Percentiles rank a stretch among this genome's conserved stretches.
Conservation (phyloP, 352 stramenopile species). For the Aphanomyces astaci region DNA sequence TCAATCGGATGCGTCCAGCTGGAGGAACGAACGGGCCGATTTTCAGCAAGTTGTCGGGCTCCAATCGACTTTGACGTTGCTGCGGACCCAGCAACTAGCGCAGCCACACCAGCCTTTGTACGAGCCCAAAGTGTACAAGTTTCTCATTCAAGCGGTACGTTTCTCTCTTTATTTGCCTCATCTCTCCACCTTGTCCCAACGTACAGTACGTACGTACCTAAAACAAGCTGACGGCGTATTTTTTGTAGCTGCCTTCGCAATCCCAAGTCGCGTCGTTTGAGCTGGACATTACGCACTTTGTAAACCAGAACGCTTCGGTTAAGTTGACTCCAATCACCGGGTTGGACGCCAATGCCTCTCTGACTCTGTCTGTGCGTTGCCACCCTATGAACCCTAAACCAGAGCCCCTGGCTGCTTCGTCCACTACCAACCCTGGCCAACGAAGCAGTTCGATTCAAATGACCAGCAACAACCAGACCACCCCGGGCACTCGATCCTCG, state of each 20-base stretch:
- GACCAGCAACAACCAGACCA: background rate
- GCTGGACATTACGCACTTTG: conserved; percentile 14
- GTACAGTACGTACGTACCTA: too few species aligned
- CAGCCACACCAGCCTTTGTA: background rate
- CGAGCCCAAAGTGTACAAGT: conserved; percentile 18
- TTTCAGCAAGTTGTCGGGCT: conserved; percentile 22
- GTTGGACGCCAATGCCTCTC: background rate
- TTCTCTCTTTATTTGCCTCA: background rate
- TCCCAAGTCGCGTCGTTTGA: conserved; percentile 18
- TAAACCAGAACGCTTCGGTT: conserved; percentile 4
- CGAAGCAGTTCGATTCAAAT: background rate
- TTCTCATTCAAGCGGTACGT: conserved; percentile 16
- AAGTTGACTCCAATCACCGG: background rate
- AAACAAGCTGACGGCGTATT: too few species aligned
- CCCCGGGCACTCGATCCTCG: background rate
- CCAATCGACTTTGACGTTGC: conserved; percentile 15
- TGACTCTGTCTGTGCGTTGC: conserved; percentile 12
- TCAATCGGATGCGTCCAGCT: conserved; percentile 19
- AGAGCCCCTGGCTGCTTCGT: background rate
- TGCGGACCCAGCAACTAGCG: background rate
- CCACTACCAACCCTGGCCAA: background rate
- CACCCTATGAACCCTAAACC: background rate
- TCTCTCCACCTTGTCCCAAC: too few species aligned
- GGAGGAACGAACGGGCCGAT: conserved; percentile 3
- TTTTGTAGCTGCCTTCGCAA: conserved; percentile 16